Evolutionary conservation across 1,139 yeast species (phyloP), one percentile per base, ranked within the genome.

Genomic region (Taphrina deformans): DNA sequence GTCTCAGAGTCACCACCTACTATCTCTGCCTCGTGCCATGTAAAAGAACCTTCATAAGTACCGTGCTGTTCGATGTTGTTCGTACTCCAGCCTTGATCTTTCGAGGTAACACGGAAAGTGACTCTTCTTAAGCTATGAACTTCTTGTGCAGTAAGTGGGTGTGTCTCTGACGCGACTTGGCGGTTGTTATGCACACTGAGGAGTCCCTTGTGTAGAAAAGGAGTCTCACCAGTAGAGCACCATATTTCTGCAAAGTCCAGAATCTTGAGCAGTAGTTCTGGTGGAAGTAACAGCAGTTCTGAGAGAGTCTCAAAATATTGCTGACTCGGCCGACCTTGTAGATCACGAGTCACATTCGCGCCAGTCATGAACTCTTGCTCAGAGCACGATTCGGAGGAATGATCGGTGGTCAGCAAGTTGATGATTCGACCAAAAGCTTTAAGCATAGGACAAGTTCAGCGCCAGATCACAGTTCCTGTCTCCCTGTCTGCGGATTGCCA

Each of bases 11-110:
- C 21, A 12, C 16, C 12, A 12, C 26, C 53, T 44, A 50, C 21
- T 27, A 58, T 48, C 3, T 24, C 50, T 27, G 50, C 63, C 35
- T 59, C 63, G 35, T 46, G 51, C 63, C 63, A 59, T 12, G 63
- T 59, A 26, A 33, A 52, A 10, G 63, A 59, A 9, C 26, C 29
- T 21, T 48, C 63, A 29, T 14, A 59, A 4, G 63, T 50, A 14
- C 56, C 63, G 26, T 29, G 50, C 16, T 27, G 23, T 6, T n/a
- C 41, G 9, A 35, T 23, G 24, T 45, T 33, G 31, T 26, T 31
- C 24, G 46, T 21, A 21, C 56, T 48, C 50, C 46, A 59, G 14
- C 63, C 63, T 29, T 59, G 63, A 40, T 59, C 63, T 26, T 50
- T 40, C 21, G 63, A 48, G 5, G 29, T 26, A 3, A 59, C 16